Evolutionary conservation across 1,139 yeast species (phyloP), one percentile per base, ranked within the genome.

Genomic region (Candida gigantensis): DNA sequence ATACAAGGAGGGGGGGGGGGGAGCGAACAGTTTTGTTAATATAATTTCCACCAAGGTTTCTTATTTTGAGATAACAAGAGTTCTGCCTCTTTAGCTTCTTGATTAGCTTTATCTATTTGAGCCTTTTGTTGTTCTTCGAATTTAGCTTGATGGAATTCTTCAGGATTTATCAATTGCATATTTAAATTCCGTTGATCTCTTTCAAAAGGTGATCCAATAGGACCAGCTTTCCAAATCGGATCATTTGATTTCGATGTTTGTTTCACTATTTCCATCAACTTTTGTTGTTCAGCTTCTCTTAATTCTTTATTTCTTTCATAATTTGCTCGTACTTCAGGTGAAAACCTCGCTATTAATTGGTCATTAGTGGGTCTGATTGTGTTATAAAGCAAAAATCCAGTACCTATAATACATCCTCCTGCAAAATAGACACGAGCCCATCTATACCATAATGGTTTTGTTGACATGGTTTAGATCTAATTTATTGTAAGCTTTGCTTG

Each of bases 301-400:
- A 83, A 57, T 6, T 66, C 80, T 48, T 72, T 73, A 53, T 84
- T 84, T 38, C 71, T 67, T 52, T 85, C 92, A 55, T 86, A 87
- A 42, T 84, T 83, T 10, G 81, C 81, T 45, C 89, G 70, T 34
- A 88, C 65, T 53, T 89, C 96, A 0, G 97, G 97, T 3, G 96
- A 85, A 48, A 89, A 74, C 35, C 74, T 62, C 13, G 81, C 77
- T 30, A 89, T 74, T 37, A 89, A 62, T 53, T 89, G 76, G 49
- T 88, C 96, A 49, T 87, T 95, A 0, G 92, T 75, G 2, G 96
- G 96, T 0, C 88, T 82, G 3, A 90, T 78, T 55, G 77, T 84
- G 44, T 78, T 81, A 62, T 63, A 84, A 17, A 83, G 65, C 4
- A 84, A 45, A 2, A 80, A 77, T 6, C 96, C 96, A 0, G 79